These are phyloP conservation scores for Carex cristatella DNA, from an alignment of 176 grass and related monocot species.

Conservation along the genomic window DNA sequence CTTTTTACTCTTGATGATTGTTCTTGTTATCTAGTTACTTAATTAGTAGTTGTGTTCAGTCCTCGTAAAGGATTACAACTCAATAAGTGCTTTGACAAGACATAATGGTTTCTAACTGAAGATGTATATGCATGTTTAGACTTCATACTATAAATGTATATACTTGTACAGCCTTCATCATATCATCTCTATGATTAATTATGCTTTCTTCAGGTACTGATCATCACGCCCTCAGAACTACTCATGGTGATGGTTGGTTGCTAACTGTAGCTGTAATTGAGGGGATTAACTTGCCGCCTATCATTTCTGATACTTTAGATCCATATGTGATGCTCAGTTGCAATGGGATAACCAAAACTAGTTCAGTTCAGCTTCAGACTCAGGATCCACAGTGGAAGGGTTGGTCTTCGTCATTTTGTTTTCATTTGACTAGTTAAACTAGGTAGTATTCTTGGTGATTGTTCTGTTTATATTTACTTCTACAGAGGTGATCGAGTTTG, in stretches of 20 bases:
- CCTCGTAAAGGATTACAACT: neutral
- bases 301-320: constrained; percentile 50
- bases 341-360: constrained; percentile 67
- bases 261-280: constrained; percentile 76
- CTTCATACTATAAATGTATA: neutral
- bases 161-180: neutral
- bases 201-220: constrained; percentile 32
- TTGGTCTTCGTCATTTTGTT: constrained; percentile 29
- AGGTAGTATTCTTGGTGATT: neutral
- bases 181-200: neutral
- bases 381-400: constrained; percentile 83
- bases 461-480: neutral
- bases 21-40: neutral
- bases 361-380: constrained; percentile 85
- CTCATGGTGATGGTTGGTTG: constrained; percentile 65
- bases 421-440: neutral
- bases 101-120: neutral
- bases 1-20: neutral
- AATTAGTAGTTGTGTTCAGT: neutral
- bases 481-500: constrained; percentile 86
- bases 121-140: neutral
- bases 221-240: constrained; percentile 60
- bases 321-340: constrained; percentile 85
- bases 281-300: constrained; percentile 52
- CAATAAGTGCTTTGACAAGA: neutral